Base-by-base conservation (phyloP, 2,329 filamentous ascomycete species). In the Cercospora beticola region DNA sequence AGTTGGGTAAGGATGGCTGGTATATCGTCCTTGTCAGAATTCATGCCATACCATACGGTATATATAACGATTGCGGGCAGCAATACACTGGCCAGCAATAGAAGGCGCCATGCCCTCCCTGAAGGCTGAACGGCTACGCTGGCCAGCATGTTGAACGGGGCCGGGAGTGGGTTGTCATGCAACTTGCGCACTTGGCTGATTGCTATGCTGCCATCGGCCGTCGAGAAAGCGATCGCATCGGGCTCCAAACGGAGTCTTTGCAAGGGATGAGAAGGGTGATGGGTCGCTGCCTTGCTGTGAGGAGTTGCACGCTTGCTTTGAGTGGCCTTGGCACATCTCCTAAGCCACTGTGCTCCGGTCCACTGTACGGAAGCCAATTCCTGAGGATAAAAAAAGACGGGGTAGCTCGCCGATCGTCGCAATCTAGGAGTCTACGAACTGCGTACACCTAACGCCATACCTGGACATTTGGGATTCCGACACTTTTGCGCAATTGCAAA, bases 11-110 rank as follows among this genome's bases (percentile, higher is more conserved):
- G 49, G 31, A 73, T 36, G 21, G 72, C 67, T 40, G 67, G 69
- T 8, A 73, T 64, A 52, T 73, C 64, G 40, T 73, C 72, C 28
- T 64, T 52, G 36, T 73, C 72, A 3, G 70, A 72, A 40, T 73
- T 73, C 18, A 65, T 65, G n/a, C 64, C 70, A 56, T 71, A 73
- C 72, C 72, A 73, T 18, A 71, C 64, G 9, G 64, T 66, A 56
- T 59, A 72, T n/a, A 71, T 57, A 2, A 70, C 31, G 43, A 70
- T 14, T 5, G 59, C 52, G 12, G 67, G 67, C 2, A 67, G 26
- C 2, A 68, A 21, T 28, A 70, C 12, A 16, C 61, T 59, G 36
- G 69, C 49, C 21, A 72, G 43, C 28, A 71, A 62, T 16, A 61
- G 16, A 16, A 68, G 52, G 26, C 67, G 67, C 18, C 70, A 62